phyloP scores from a whole-genome alignment of 305 asterid genomes.

The Nicotiana rustica region DNA sequence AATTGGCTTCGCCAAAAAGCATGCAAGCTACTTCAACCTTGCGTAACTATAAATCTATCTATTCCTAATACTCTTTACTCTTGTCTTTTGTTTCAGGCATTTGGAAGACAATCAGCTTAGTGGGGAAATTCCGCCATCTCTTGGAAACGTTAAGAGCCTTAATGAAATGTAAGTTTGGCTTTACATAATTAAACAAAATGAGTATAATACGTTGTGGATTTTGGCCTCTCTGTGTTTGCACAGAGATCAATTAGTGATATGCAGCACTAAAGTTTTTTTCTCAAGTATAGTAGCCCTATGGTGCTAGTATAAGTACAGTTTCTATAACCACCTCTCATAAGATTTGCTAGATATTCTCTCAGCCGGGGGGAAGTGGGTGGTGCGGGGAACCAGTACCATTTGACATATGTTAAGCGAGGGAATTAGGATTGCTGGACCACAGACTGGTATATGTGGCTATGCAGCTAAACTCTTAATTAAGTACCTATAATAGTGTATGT shows the following conservation, averaged over 20 bases:
- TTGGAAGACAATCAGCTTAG: conserved; percentile 72
- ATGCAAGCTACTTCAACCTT: not conserved
- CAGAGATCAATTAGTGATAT: not conserved
- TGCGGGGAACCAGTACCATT: not conserved
- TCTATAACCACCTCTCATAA: not conserved
- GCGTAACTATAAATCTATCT: not conserved
- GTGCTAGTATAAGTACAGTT: not conserved
- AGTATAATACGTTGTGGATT: not conserved
- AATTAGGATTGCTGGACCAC: not conserved
- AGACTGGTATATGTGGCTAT: not conserved
- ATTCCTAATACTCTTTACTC: conserved; percentile 18
- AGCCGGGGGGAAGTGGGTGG: not conserved
- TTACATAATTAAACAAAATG: conserved; percentile 16
- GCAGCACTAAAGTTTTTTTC: not conserved
- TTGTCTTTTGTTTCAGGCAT: conserved; percentile 62
- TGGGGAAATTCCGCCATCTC: conserved; percentile 71
- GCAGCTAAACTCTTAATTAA: not conserved
- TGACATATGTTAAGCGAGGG: not conserved
- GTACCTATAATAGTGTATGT: conserved; percentile 4
- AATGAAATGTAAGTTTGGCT: conserved; percentile 71
- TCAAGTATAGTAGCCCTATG: not conserved
- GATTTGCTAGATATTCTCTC: not conserved
- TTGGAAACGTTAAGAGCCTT: conserved; percentile 62
- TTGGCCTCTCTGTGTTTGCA: not conserved
- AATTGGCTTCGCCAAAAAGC: not conserved